Conservation (phyloP, 768 basidiomycete species). For the Lentinula sp. region DNA sequence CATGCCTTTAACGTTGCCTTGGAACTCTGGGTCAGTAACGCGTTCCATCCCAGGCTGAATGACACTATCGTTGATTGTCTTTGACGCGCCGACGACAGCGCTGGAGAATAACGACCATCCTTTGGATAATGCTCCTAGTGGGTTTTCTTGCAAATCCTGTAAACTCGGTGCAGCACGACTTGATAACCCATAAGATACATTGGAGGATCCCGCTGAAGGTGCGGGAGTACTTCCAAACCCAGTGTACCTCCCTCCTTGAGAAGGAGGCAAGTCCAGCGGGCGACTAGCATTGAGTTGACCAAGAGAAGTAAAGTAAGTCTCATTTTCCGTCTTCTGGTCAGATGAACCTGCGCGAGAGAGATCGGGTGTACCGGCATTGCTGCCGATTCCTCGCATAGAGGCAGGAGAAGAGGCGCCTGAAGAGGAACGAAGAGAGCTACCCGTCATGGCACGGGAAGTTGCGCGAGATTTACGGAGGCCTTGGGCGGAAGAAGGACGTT, state of each 20-base stretch:
- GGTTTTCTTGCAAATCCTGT: conserved; percentile 81
- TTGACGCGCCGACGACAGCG: conserved; percentile 73
- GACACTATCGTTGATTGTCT: conserved; percentile 77
- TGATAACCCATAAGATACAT: conserved; percentile 69
- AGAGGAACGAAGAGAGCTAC: conserved; percentile 42
- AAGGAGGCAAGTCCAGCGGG: conserved; percentile 77
- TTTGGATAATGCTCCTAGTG: conserved; percentile 79
- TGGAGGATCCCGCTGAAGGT: conserved; percentile 33
- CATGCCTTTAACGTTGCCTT: conserved; percentile 69
- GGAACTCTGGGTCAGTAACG: conserved; percentile 75
- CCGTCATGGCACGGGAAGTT: conserved; percentile 45
- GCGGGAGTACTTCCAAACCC: conserved; percentile 90
- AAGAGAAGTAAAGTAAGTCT: conserved; percentile 77
- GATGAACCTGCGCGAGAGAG: conserved; percentile 14
- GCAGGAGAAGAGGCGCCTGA: conserved; percentile 44
- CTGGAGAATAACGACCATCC: conserved; percentile 96
- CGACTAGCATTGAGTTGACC: conserved; percentile 79
- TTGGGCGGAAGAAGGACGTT: conserved; percentile 68
- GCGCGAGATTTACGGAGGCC: conserved; percentile 86
- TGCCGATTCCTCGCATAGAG: conserved; percentile 29
- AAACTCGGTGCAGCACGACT: conserved; percentile 77
- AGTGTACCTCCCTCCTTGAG: conserved; percentile 88
- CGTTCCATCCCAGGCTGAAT: conserved; percentile 86
- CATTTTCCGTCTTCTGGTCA: conserved; percentile 77
- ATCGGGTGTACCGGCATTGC: conserved; percentile 39